Percentiles rank a stretch among this genome's conserved stretches.
phyloP scores from a whole-genome alignment of 2,329 filamentous ascomycete species.

The Diaporthe sp. region DNA sequence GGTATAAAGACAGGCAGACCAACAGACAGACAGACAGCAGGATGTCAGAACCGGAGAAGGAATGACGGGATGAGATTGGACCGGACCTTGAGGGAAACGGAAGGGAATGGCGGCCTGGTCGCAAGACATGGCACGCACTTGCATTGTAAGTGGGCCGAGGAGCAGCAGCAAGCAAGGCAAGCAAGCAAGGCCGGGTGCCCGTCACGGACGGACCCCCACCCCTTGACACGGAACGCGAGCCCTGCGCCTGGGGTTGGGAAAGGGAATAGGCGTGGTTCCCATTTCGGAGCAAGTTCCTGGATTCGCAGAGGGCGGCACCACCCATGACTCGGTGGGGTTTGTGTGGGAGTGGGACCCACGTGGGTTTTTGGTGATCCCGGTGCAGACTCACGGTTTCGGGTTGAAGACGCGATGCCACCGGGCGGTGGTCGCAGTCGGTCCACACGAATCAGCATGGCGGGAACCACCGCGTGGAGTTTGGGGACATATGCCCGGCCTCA shows the following conservation, averaged over 20 bases:
- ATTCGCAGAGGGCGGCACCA: constrained; percentile 3
- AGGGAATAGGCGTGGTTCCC: constrained; percentile 12
- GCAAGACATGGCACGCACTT: neutral
- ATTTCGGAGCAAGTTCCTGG: constrained; percentile 24
- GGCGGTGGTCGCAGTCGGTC: neutral
- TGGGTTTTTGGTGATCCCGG: constrained; percentile 18
- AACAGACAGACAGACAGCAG: neutral
- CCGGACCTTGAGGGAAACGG: neutral
- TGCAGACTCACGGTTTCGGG: constrained; percentile 12
- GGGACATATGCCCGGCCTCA: neutral
- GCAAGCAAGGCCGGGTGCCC: neutral
- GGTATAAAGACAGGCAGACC: neutral
- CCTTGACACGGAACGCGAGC: constrained; percentile 10
- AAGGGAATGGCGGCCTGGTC: neutral
- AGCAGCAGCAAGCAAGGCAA: neutral
- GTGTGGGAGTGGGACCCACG: constrained; percentile 7
- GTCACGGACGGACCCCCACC: neutral
- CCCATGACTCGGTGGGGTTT: constrained; percentile 11
- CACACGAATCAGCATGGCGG: constrained; percentile 18
- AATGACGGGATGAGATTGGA: neutral
- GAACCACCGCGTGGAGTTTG: neutral
- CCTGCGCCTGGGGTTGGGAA: too few species aligned
- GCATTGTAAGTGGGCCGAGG: constrained; percentile 1
- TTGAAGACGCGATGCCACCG: neutral
- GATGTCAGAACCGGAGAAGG: neutral